Evolutionary conservation across 2,329 filamentous ascomycete genomes (phyloP).

Genomic region (Xylariaceae sp.): DNA sequence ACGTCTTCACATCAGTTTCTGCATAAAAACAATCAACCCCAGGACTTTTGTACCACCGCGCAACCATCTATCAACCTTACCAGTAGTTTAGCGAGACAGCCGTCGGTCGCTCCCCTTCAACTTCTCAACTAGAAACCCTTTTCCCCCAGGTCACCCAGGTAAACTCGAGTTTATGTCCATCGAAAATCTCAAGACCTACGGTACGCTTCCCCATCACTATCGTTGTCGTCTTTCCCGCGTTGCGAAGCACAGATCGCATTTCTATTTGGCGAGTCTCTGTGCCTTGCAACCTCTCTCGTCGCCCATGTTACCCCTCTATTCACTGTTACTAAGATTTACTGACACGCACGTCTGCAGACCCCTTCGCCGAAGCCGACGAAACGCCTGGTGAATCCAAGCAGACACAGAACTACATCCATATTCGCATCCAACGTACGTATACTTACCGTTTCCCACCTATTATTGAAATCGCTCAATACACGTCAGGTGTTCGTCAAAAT

Average conservation of each 20-base stretch:
- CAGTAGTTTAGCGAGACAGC: slow-evolving; percentile 53
- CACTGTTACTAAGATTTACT: slow-evolving; percentile 7
- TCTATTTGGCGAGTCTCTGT: not conserved
- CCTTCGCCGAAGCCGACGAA: slow-evolving; percentile 99
- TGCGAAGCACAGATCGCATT: not conserved
- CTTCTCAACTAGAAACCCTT: slow-evolving; percentile 51
- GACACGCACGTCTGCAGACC: slow-evolving; percentile 67
- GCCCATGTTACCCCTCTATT: slow-evolving; percentile 22
- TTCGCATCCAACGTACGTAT: slow-evolving; percentile 95
- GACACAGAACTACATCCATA: slow-evolving; percentile 98
- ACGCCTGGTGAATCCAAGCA: slow-evolving; percentile 94
- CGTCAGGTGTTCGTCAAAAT: no score
- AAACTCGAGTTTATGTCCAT: slow-evolving; percentile 96
- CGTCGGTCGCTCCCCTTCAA: slow-evolving; percentile 57
- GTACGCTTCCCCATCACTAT: slow-evolving; percentile 58
- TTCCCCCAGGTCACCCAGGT: slow-evolving; percentile 62
- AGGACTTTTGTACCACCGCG: slow-evolving; percentile 9
- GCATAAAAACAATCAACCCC: not conserved
- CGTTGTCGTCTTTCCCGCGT: not conserved
- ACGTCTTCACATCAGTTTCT: slow-evolving; percentile 20
- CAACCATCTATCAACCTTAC: slow-evolving; percentile 25
- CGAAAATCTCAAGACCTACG: slow-evolving; percentile 97
- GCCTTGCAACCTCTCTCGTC: not conserved
- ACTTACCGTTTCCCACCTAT: not conserved
- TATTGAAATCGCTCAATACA: not conserved